Percentiles rank a stretch among this genome's conserved stretches.
phyloP scores from a whole-genome alignment of 1,139 yeast species.

The Blastobotrys capitulatus region DNA sequence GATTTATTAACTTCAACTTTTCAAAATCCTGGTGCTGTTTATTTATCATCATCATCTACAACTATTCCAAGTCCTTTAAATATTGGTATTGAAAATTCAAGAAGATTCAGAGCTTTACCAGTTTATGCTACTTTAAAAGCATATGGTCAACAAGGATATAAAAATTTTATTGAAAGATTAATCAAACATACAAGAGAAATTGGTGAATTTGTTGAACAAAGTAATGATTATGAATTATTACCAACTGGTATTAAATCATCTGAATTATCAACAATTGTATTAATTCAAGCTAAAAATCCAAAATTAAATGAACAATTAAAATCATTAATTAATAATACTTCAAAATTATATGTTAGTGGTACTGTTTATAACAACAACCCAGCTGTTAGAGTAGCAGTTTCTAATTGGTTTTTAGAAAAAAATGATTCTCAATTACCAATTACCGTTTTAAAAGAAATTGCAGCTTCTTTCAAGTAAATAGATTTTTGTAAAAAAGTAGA shows the following conservation, averaged over 20 bases:
- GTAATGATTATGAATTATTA: constrained; percentile 19
- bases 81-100: constrained; percentile 26
- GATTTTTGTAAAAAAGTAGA: no score
- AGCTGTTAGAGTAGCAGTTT: constrained; percentile 27
- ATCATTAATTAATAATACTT: constrained; percentile 17
- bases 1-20: constrained; percentile 19
- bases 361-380: constrained; percentile 21
- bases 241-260: constrained; percentile 13
- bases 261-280: constrained; percentile 21
- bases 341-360: constrained; percentile 22
- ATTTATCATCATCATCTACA: constrained; percentile 14
- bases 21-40: constrained; percentile 27
- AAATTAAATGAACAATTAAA: constrained; percentile 16
- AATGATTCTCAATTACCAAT: constrained; percentile 17
- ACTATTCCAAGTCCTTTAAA: constrained; percentile 20
- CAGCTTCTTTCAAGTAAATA: neutral
- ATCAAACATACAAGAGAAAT: constrained; percentile 20
- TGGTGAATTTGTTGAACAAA: constrained; percentile 17
- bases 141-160: constrained; percentile 24
- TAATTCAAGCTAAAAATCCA: constrained; percentile 18
- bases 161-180: constrained; percentile 19
- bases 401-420: constrained; percentile 22
- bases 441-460: constrained; percentile 8
- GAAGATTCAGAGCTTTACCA: constrained; percentile 27
- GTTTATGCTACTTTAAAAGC: constrained; percentile 24